Conservation (phyloP, 1,139 yeast species). For the Suhomyces taliae region DNA sequence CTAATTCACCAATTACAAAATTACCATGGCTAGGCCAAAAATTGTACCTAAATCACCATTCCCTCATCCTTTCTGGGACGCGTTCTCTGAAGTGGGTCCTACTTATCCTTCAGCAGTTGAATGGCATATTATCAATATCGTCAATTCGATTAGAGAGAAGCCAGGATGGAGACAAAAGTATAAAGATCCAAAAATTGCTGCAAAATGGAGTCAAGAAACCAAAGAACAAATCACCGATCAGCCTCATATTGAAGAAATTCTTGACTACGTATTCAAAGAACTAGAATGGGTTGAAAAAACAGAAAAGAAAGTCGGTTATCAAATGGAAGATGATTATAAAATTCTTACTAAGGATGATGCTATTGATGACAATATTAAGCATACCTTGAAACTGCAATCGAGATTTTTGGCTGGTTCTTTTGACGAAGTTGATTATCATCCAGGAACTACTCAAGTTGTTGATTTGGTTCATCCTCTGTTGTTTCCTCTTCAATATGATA, state of each 20-base stretch:
- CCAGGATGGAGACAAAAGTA: slow-evolving; percentile 35
- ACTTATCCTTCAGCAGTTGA: too few relatives aligned
- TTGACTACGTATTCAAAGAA: slow-evolving; percentile 27
- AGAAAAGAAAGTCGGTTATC: slow-evolving; percentile 8
- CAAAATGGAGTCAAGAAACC: slow-evolving; percentile 35
- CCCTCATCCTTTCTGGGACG: too few relatives aligned
- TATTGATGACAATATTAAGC: slow-evolving; percentile 12
- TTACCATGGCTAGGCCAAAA: too few relatives aligned
- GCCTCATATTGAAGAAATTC: slow-evolving; percentile 17
- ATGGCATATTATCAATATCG: too few relatives aligned
- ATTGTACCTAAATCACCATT: too few relatives aligned
- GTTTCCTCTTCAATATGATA: slow-evolving; percentile 37
- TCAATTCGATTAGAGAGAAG: slow-evolving; percentile 14
- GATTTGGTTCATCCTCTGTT: slow-evolving; percentile 48
- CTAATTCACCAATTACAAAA: too few relatives aligned
- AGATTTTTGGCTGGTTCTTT: slow-evolving; percentile 16
- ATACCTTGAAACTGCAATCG: slow-evolving; percentile 12
- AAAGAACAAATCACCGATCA: slow-evolving; percentile 15
- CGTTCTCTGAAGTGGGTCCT: too few relatives aligned
- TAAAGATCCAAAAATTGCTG: slow-evolving; percentile 24
- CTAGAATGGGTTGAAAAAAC: slow-evolving; percentile 28
- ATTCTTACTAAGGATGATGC: slow-evolving; percentile 5
- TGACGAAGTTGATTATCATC: slow-evolving; percentile 36
- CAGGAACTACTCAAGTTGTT: slow-evolving; percentile 35
- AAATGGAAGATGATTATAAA: slow-evolving; percentile 3